phyloP scores from a whole-genome alignment of 768 basidiomycete species.

The Tricholoma sp. region DNA sequence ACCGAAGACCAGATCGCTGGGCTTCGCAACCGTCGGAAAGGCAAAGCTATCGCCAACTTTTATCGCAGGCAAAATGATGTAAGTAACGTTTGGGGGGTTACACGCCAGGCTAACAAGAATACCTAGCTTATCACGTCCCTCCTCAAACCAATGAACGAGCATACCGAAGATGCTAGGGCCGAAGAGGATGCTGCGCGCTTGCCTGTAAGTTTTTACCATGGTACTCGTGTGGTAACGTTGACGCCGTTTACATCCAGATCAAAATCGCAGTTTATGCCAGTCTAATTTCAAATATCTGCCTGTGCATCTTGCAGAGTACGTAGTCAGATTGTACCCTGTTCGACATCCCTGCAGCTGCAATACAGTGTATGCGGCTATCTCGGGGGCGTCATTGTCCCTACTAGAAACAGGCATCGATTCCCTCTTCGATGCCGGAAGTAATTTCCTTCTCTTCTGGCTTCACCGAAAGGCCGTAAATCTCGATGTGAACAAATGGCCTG shows the following conservation, averaged over 20 bases:
- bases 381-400: slow-evolving; percentile 77
- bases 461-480: slow-evolving; percentile 67
- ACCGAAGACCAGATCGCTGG: slow-evolving; percentile 58
- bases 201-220: slow-evolving; percentile 40
- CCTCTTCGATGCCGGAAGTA: slow-evolving; percentile 79
- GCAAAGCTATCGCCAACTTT: slow-evolving; percentile 60
- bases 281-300: slow-evolving; percentile 66
- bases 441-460: slow-evolving; percentile 73
- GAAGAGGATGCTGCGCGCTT: slow-evolving; percentile 64
- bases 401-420: slow-evolving; percentile 90
- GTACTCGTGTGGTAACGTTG: neutral
- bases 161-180: slow-evolving; percentile 74
- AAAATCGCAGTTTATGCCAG: slow-evolving; percentile 86
- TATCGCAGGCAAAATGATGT: slow-evolving; percentile 73
- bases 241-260: slow-evolving; percentile 42
- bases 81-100: slow-evolving; percentile 13
- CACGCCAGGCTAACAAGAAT: neutral
- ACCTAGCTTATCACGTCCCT: slow-evolving; percentile 76
- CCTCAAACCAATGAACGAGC: slow-evolving; percentile 87
- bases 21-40: slow-evolving; percentile 53
- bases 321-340: neutral
- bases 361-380: slow-evolving; percentile 87
- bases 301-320: slow-evolving; percentile 70
- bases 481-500: slow-evolving; percentile 87
- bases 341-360: slow-evolving; percentile 2